Evolutionary conservation across 441 rosid species (phyloP), one percentile per base, ranked within the genome.

Genomic region (Breynia disticha): DNA sequence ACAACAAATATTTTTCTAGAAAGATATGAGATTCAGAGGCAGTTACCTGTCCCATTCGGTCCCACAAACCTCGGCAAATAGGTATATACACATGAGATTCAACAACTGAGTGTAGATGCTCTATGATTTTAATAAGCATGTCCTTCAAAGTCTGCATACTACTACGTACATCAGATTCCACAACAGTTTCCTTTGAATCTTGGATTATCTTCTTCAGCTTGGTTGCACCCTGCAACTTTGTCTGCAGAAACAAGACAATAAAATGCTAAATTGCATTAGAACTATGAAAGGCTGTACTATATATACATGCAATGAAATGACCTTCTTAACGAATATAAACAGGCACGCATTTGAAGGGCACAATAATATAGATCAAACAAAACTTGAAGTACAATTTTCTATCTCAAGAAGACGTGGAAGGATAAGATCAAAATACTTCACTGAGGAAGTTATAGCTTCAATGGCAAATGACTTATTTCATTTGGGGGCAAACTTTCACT

Each of bases 21-120:
- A 60, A n/a, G n/a, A n/a, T n/a, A 42, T 18, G 35, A 12, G 21
- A 43, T 24, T 19, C 50, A 22, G 9, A 16, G 1, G 11, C n/a
- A n/a, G n/a, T 47, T 62, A 84, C 98, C 86, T 86, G 91, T 54
- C 99, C 97, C 86, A 93, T 83, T 38, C 82, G 82, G 65, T 93
- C 99, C 97, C 99, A 93, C 50, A 78, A 89, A 66, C 95, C 95
- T 48, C 96, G 79, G 42, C 90, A 84, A 60, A 93, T 76, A 32
- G 90, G 76, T 28, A 86, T 66, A 65, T 89, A 89, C 38, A 93
- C 88, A 11, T 71, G 82, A 54, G 85, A 72, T 70, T 86, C 97
- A 18, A 84, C 85, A 55, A 86, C 73, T 11, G 77, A 67, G 45
- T 93, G 95, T 50, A 93, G 76, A 57, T 86, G 93, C 71, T 81